phyloP scores from a whole-genome alignment of 2,329 filamentous ascomycete species.

The Diaporthe sp. region DNA sequence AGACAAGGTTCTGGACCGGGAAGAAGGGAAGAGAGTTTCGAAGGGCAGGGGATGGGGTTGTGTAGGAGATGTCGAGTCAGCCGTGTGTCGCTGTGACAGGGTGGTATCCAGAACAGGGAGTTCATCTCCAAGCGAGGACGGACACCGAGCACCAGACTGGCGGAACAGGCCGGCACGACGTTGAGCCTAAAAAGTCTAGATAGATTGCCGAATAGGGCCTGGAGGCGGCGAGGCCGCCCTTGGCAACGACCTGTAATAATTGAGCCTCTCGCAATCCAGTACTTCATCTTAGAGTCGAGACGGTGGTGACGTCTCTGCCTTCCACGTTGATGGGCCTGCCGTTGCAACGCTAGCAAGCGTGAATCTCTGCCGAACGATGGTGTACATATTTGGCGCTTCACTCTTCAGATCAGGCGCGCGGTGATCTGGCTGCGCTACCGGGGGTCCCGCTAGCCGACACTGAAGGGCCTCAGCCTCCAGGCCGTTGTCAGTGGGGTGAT shows the following conservation, averaged over 20 bases:
- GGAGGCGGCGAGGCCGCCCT: conserved; percentile 23
- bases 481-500: background rate
- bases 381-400: background rate
- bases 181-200: conserved; percentile 24
- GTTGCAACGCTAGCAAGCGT: background rate
- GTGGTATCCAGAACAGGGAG: conserved; percentile 9
- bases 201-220: conserved; percentile 14
- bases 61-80: conserved; percentile 36
- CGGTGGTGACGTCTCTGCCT: background rate
- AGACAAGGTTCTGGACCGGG: conserved; percentile 28
- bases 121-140: conserved; percentile 28
- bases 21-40: conserved; percentile 17
- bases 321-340: background rate
- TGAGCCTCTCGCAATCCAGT: background rate
- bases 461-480: conserved; percentile 14
- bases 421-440: background rate
- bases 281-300: conserved; percentile 4
- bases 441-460: conserved; percentile 4
- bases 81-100: conserved; percentile 19
- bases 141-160: conserved; percentile 13
- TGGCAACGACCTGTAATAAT: conserved; percentile 5
- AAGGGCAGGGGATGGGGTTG: conserved; percentile 6
- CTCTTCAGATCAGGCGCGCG: conserved; percentile 30
- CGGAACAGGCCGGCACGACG: conserved; percentile 26
- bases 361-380: conserved; percentile 2